Base-by-base conservation (phyloP, 2,329 filamentous ascomycete species). In the Talaromyces sp. region DNA sequence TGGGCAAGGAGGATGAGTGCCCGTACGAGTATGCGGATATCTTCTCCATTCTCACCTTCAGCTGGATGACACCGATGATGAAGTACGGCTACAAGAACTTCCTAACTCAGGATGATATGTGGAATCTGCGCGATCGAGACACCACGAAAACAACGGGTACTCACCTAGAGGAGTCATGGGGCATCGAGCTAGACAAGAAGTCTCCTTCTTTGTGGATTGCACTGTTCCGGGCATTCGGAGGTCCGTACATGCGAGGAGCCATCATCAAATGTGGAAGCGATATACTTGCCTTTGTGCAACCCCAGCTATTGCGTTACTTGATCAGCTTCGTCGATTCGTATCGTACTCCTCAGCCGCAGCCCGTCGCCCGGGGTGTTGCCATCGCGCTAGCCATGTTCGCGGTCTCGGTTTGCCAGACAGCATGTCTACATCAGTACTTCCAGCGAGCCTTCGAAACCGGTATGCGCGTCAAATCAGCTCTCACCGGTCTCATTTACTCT, bases 61-160 rank as follows among this genome's bases (percentile, higher is more conserved):
- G 91, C 63, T 99, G 95, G 95, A 97, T 99, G 94, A 98, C 95
- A 0, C 93, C 95, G 0, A 82, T 99, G 86, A 99, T 99, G 95
- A 93, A 89, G 74, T 90, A 90, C 74, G 95, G 95, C 1, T 98
- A 99, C 82, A 91, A 90, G 74, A 88, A 93, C 66, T 99, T 88
- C 76, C 83, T 99, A 68, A 97, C 93, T 1, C 93, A 98, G 76
- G 92, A 97, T 69, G 94, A 99, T 77, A 84, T 99, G 27, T 99
- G 96, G 96, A 94, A 92, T 67, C 82, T 99, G 65, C 87, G 93
- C 47, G 89, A 88, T 73, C 82, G 85, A 66, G 94, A 98, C 75
- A 90, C 90, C 38, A 96, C 94, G 11, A 87, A 87, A 69, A 82
- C 84, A 13, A 96, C 94, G 0, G 88, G 90, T 4, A 80, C 83